phyloP scores from a whole-genome alignment of 768 basidiomycete genomes.

The Tulasnella sp. region DNA sequence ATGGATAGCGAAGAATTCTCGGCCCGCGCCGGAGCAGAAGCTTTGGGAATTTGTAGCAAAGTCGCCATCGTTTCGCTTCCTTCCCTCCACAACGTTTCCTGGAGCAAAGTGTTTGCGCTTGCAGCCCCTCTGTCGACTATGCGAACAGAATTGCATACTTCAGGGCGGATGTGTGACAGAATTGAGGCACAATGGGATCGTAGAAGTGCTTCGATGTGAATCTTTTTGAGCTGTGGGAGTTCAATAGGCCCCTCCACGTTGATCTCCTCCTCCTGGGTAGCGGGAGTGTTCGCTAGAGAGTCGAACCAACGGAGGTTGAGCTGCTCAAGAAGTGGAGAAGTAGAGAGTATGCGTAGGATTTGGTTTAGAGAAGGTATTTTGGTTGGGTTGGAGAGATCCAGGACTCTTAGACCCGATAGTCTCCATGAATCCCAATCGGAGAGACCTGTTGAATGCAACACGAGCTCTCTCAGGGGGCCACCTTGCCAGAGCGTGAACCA shows the following conservation, averaged over 20 bases:
- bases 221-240: background rate
- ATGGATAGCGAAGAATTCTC: background rate
- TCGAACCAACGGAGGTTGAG: background rate
- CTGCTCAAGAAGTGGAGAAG: background rate
- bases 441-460: background rate
- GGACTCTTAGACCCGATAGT: background rate
- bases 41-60: background rate
- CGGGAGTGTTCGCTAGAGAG: background rate
- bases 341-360: background rate
- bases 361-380: background rate
- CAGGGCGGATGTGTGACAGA: background rate
- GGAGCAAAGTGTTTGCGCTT: background rate
- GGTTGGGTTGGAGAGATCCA: background rate
- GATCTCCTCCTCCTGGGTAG: background rate
- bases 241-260: background rate
- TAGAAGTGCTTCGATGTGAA: background rate
- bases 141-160: background rate
- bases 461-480: background rate
- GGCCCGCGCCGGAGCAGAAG: background rate
- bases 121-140: background rate
- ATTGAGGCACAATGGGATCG: background rate
- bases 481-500: background rate
- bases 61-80: background rate
- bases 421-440: background rate
- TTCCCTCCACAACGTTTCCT: background rate